Conservation (phyloP, 1,139 yeast genomes). For the Pichia sp. region DNA sequence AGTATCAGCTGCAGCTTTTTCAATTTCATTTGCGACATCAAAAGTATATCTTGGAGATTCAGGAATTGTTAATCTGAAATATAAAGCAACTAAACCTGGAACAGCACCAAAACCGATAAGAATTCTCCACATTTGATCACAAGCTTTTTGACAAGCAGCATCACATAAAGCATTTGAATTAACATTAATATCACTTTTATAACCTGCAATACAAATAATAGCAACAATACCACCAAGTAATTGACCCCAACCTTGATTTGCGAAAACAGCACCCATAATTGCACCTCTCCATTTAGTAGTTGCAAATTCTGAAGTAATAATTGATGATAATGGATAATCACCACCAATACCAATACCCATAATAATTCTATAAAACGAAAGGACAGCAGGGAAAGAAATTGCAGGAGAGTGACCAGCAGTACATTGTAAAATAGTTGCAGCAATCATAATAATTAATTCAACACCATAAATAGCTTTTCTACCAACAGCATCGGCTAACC, state of each 20-base stretch:
- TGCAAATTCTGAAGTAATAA: constrained; percentile 81
- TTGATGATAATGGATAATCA: constrained; percentile 95
- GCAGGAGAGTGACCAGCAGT: constrained; percentile 63
- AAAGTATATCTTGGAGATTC: constrained; percentile 87
- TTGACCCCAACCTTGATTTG: constrained; percentile 92
- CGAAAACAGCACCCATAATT: constrained; percentile 87
- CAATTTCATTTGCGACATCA: constrained; percentile 60
- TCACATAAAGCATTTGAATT: constrained; percentile 51
- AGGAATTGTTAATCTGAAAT: constrained; percentile 87
- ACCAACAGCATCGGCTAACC: constrained; percentile 77
- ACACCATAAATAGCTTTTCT: constrained; percentile 84
- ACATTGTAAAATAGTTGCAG: constrained; percentile 75
- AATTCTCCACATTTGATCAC: constrained; percentile 93
- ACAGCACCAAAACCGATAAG: constrained; percentile 82
- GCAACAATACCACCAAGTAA: constrained; percentile 80
- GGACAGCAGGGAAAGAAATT: constrained; percentile 62
- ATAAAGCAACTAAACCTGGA: constrained; percentile 76
- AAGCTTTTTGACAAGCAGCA: constrained; percentile 55
- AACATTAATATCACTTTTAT: constrained; percentile 54
- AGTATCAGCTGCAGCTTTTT: constrained; percentile 57
- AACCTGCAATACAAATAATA: constrained; percentile 63
- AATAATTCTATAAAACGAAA: constrained; percentile 69
- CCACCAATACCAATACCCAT: constrained; percentile 99
- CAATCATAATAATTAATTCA: constrained; percentile 77
- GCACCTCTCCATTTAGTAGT: constrained; percentile 97